A percentile compares a stretch with the other conserved stretches of the same genome.
Conservation (phyloP, 192 early-diverging fungal genomes). For the Coemansia sp. region DNA sequence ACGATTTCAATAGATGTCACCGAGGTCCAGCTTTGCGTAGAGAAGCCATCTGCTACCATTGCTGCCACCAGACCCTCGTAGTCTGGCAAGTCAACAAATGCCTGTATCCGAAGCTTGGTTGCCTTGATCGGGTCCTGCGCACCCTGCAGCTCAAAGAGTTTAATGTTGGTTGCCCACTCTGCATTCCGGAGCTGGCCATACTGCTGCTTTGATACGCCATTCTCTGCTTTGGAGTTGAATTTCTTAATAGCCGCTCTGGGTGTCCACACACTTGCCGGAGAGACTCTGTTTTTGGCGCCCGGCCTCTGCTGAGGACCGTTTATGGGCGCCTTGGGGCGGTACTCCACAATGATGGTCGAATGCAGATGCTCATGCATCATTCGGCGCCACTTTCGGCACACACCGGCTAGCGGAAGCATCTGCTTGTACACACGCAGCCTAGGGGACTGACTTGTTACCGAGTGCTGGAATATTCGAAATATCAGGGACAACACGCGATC, state of each 20-base stretch:
- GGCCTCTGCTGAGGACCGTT: no score
- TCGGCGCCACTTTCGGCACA: conserved; percentile 17
- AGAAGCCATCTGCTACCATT: background rate
- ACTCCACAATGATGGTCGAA: conserved; percentile 21
- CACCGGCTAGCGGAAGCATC: conserved; percentile 9
- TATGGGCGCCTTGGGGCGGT: background rate
- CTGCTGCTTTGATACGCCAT: no score
- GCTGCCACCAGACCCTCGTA: conserved; percentile 9
- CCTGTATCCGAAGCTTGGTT: conserved; percentile 12
- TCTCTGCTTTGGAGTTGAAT: no score
- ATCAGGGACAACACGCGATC: conserved; percentile 18
- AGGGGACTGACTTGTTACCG: conserved; percentile 1
- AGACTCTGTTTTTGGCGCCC: no score
- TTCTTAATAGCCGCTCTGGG: background rate
- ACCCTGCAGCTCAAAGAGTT: background rate
- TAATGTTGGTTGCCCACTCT: conserved; percentile 16
- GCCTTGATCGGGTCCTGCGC: background rate
- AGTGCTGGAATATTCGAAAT: conserved; percentile 1
- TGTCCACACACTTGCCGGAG: conserved; percentile 2
- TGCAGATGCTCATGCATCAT: conserved; percentile 1
- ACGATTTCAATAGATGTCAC: conserved; percentile 8
- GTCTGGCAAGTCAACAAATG: conserved; percentile 10
- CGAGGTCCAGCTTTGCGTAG: background rate
- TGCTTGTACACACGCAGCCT: conserved; percentile 7
- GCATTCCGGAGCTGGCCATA: background rate